Base-by-base conservation (phyloP, 2,329 filamentous ascomycete genomes). In the Corynespora cassiicola region DNA sequence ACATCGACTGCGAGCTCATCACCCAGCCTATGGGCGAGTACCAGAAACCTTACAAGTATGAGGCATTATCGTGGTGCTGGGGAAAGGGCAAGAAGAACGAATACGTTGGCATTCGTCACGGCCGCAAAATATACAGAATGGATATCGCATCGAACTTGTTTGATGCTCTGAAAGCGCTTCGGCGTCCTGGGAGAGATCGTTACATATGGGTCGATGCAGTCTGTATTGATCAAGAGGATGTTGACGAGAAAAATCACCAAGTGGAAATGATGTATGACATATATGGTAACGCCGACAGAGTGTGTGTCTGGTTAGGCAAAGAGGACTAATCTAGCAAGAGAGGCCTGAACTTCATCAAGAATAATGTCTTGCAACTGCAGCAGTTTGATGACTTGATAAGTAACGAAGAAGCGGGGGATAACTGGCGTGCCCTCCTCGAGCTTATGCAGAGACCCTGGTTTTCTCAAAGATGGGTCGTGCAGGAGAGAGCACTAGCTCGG, bases 391-490 rank as follows among this genome's bases (percentile, higher is more conserved):
- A 36, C 6, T 42, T 61, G n/a, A 61, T 42, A 29, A 48, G 54
- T 10, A 48, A 53, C 33, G 39, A 37, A 21, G 35, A 47, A 2
- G 33, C 43, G 6, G 42, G 42, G 2, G 28, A 46, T 1, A 61
- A 70, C 38, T 60, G 61, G 72, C 29, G 42, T 3, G 53, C 63
- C 0, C 32, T 75, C 1, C 44, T 69, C 2, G 37, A 46, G 6
- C 42, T 74, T 2, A 72, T 75, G 54, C 53, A 66, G 31, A 50
- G 70, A 7, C 50, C 54, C 2, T 75, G 71, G 62, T 58, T 72
- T 41, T 66, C 60, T 27, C 53, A 70, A 4, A 62, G 70, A 0
- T 74, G 71, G 72, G 67, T 75, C 2, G 62, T 75, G 0, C 71
- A 75, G 45, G 72, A 74, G 45, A 63, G 75, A 10, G 62, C 65